Percentiles rank a stretch among this genome's conserved stretches.
These are phyloP conservation scores for Rhizophagus prolifer DNA, from an alignment of 192 early-diverging fungal species.

Conservation along the genomic window DNA sequence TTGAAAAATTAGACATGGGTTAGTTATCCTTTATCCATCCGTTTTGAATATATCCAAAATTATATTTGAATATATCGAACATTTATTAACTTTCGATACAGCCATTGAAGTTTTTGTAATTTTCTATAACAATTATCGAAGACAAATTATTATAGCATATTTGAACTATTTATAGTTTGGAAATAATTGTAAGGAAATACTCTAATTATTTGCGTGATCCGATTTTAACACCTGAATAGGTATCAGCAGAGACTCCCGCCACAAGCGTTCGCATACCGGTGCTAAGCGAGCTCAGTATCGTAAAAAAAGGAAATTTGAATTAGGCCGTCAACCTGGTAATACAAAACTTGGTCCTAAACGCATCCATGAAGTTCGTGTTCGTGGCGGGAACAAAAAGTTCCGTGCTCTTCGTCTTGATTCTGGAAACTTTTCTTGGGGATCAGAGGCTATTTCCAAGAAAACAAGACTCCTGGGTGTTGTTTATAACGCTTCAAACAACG, in stretches of 20 bases:
- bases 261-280: conserved; percentile 97
- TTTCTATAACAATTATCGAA: background rate
- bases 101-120: background rate
- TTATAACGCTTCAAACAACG: conserved; percentile 99
- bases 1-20: conserved; percentile 23
- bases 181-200: background rate
- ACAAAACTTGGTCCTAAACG: conserved; percentile 97
- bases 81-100: background rate
- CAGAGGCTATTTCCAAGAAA: conserved; percentile 93
- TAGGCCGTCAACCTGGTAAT: conserved; percentile 97
- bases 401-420: conserved; percentile 95
- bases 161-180: background rate
- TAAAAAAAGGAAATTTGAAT: conserved; percentile 99
- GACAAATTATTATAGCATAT: background rate
- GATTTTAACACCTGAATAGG: conserved; percentile 53
- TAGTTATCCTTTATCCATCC: conserved; percentile 17
- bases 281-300: conserved; percentile 99
- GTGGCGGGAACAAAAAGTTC: conserved; percentile 99
- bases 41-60: background rate
- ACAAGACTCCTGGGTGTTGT: conserved; percentile 92
- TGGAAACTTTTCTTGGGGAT: conserved; percentile 98
- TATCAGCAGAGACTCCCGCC: conserved; percentile 99
- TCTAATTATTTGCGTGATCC: background rate
- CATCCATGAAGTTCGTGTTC: conserved; percentile 93
- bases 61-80: background rate